A percentile compares a stretch with the other conserved stretches of the same genome.
phyloP scores from a whole-genome alignment of 768 basidiomycete genomes.

The Suillus subalutaceus region DNA sequence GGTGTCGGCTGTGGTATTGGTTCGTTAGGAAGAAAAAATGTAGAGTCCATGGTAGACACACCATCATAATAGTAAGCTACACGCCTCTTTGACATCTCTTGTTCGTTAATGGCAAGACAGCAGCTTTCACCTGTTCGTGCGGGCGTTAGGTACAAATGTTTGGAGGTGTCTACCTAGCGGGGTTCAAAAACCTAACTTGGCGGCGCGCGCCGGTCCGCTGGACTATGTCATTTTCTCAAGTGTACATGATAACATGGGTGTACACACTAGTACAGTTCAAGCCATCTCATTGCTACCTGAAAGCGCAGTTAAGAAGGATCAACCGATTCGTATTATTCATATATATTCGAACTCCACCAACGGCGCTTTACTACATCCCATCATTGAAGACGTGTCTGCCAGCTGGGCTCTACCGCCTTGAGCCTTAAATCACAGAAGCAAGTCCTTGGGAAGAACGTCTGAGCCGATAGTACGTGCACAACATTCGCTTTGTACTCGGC shows the following conservation, averaged over 20 bases:
- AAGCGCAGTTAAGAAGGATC: background rate
- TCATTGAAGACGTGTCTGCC: background rate
- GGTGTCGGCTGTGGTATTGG: conserved; percentile 56
- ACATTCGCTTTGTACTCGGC: background rate
- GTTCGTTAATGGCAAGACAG: no score
- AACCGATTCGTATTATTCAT: background rate
- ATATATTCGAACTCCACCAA: background rate
- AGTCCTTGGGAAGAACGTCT: background rate
- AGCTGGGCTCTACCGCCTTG: background rate
- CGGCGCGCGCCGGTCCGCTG: background rate
- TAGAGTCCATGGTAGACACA: conserved; percentile 34
- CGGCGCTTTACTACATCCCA: background rate
- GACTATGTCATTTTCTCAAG: no score
- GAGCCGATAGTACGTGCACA: background rate
- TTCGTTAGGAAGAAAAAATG: conserved; percentile 4
- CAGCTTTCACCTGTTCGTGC: background rate
- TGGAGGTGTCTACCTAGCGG: background rate
- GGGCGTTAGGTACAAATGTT: background rate
- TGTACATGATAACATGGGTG: no score
- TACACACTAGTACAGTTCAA: background rate
- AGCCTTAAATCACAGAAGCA: background rate
- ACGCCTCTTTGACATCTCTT: conserved; percentile 65
- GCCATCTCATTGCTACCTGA: background rate
- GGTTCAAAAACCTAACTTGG: background rate
- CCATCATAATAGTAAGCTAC: conserved; percentile 84